Conservation (phyloP, 2,329 filamentous ascomycete genomes). For the Colletotrichum aenigma region DNA sequence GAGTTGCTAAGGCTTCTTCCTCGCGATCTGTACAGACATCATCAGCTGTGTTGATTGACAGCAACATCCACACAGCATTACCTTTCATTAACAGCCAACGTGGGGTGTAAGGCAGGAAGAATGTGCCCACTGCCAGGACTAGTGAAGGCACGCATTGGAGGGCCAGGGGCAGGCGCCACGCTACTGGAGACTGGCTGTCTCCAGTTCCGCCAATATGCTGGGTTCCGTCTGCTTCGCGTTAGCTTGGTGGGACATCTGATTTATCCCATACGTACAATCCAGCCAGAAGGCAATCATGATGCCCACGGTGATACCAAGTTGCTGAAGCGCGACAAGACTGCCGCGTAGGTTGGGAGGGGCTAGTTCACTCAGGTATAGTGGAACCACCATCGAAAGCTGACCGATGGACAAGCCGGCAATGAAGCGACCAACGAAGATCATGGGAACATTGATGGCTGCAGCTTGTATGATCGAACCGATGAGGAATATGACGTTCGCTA, state of each 20-base stretch:
- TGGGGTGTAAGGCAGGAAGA: constrained; percentile 51
- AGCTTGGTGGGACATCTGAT: background rate
- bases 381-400: constrained; percentile 23
- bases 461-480: constrained; percentile 50
- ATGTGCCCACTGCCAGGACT: constrained; percentile 57
- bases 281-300: constrained; percentile 49
- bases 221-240: constrained; percentile 30
- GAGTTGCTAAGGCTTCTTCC: constrained; percentile 30
- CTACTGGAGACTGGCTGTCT: constrained; percentile 43
- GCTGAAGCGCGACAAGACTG: constrained; percentile 48
- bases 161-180: constrained; percentile 53
- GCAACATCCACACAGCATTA: no score
- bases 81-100: constrained; percentile 35
- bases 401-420: constrained; percentile 1
- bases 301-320: constrained; percentile 45
- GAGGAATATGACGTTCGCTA: constrained; percentile 38
- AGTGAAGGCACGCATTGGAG: constrained; percentile 54
- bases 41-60: background rate
- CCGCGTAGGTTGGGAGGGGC: constrained; percentile 53
- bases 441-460: constrained; percentile 40
- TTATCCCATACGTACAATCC: constrained; percentile 25
- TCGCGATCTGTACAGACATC: constrained; percentile 19
- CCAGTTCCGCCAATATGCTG: constrained; percentile 46
- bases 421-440: constrained; percentile 35
- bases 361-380: constrained; percentile 51